Conservation (phyloP, 225 moss, liverwort and hornwort species). For the Straminergon stramineum region DNA sequence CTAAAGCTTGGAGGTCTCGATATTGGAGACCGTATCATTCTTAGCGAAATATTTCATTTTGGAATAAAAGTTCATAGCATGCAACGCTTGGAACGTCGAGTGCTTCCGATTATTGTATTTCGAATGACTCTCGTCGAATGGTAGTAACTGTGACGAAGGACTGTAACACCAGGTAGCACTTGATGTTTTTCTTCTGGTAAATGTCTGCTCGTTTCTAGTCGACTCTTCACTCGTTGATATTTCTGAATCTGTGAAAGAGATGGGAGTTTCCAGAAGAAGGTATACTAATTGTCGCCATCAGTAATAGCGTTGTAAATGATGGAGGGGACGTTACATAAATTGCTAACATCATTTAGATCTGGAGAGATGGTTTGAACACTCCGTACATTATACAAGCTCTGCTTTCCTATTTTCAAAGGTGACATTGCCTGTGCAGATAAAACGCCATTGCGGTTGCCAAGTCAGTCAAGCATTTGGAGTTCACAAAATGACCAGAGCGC, state of each 20-base stretch:
- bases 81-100: background rate
- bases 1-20: background rate
- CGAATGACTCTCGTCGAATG: background rate
- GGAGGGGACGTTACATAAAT: no score
- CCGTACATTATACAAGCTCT: background rate
- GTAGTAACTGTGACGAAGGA: background rate
- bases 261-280: background rate
- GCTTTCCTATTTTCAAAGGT: background rate
- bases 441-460: background rate
- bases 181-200: background rate
- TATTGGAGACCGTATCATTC: background rate
- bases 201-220: background rate
- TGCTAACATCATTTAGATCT: background rate
- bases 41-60: background rate
- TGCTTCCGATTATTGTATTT: background rate
- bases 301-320: background rate
- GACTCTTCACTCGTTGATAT: background rate
- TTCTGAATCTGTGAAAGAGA: background rate
- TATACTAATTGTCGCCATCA: background rate
- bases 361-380: background rate
- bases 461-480: background rate
- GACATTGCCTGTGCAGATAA: slow-evolving; percentile 1
- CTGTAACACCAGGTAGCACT: background rate
- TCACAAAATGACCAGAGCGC: background rate
- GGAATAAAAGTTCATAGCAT: background rate